Percentiles rank a stretch among this genome's conserved stretches.
Evolutionary conservation across 768 basidiomycete genomes (phyloP).

Genomic region (Amylocystis lapponica): DNA sequence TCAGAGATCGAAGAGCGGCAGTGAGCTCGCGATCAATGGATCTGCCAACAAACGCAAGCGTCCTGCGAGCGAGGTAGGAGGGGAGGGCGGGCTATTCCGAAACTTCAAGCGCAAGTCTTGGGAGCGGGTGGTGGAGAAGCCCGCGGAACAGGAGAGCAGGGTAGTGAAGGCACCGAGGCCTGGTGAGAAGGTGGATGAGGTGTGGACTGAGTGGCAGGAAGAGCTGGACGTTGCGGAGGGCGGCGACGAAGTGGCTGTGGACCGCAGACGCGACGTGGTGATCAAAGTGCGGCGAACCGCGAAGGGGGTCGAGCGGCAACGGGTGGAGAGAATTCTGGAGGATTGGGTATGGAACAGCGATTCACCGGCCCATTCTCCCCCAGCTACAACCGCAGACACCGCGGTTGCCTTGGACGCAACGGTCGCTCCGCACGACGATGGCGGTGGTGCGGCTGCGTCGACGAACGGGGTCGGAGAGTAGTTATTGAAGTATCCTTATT

Average conservation of each 20-base stretch:
- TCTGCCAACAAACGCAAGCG: slow-evolving; percentile 25
- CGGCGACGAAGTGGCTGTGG: slow-evolving; percentile 31
- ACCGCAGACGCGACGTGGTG: slow-evolving; percentile 43
- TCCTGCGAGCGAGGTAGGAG: slow-evolving; percentile 10
- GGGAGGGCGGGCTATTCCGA: slow-evolving; percentile 34
- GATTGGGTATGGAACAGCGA: slow-evolving; percentile 51
- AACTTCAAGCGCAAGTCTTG: slow-evolving; percentile 68
- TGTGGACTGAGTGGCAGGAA: slow-evolving; percentile 20
- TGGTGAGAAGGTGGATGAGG: slow-evolving; percentile 38
- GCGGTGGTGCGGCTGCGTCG: background rate
- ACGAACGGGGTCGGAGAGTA: background rate
- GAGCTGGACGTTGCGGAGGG: slow-evolving; percentile 13
- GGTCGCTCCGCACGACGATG: background rate
- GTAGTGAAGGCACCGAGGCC: slow-evolving; percentile 35
- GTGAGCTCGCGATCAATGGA: slow-evolving; percentile 17
- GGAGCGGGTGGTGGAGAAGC: slow-evolving; percentile 46
- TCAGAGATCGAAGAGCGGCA: slow-evolving; percentile 31
- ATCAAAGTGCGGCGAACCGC: slow-evolving; percentile 53
- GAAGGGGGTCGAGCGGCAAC: slow-evolving; percentile 62
- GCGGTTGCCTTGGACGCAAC: too few relatives aligned
- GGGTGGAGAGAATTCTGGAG: slow-evolving; percentile 63
- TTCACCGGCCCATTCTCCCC: slow-evolving; percentile 1
- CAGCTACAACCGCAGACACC: too few relatives aligned
- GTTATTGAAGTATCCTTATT: background rate
- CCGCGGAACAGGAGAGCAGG: slow-evolving; percentile 36